A percentile compares a stretch with the other conserved stretches of the same genome.
phyloP scores from a whole-genome alignment of 192 early-diverging fungal genomes.

The Coemansia erecta region DNA sequence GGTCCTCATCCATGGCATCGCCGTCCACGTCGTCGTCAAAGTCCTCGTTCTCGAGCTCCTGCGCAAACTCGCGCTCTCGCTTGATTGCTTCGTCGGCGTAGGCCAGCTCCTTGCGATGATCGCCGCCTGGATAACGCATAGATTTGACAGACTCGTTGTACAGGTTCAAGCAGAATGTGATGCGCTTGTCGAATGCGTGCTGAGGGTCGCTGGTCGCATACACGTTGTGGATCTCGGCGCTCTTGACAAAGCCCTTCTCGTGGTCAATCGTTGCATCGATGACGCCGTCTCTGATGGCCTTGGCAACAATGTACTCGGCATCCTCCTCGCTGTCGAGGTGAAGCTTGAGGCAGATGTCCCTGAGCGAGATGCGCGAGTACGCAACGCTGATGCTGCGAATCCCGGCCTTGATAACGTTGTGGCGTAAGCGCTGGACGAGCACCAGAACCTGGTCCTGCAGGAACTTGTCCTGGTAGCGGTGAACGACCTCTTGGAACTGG shows the following conservation, averaged over 20 bases:
- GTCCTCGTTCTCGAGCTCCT: conserved; percentile 87
- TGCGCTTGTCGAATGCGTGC: conserved; percentile 90
- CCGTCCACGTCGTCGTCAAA: conserved; percentile 80
- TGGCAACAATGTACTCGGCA: conserved; percentile 98
- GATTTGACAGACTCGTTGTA: conserved; percentile 98
- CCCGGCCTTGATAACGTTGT: conserved; percentile 99
- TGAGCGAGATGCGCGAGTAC: conserved; percentile 93
- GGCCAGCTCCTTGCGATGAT: conserved; percentile 81
- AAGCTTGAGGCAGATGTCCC: conserved; percentile 95
- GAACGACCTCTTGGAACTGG: conserved; percentile 88
- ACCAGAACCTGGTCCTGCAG: conserved; percentile 85
- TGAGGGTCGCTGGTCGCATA: conserved; percentile 98
- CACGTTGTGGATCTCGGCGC: conserved; percentile 91
- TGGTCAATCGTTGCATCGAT: conserved; percentile 98
- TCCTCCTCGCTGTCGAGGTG: conserved; percentile 98
- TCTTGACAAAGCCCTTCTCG: conserved; percentile 88
- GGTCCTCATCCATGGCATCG: conserved; percentile 46
- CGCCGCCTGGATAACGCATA: conserved; percentile 91
- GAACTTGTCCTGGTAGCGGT: conserved; percentile 72
- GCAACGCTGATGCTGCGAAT: conserved; percentile 94
- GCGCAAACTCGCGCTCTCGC: conserved; percentile 87
- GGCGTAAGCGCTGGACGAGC: conserved; percentile 90
- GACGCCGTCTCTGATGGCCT: conserved; percentile 97
- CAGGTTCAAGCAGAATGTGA: conserved; percentile 90
- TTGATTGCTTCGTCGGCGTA: conserved; percentile 78